phyloP scores from a whole-genome alignment of 805 yeast genomes.

The Wickerhamiella qilinensis region DNA sequence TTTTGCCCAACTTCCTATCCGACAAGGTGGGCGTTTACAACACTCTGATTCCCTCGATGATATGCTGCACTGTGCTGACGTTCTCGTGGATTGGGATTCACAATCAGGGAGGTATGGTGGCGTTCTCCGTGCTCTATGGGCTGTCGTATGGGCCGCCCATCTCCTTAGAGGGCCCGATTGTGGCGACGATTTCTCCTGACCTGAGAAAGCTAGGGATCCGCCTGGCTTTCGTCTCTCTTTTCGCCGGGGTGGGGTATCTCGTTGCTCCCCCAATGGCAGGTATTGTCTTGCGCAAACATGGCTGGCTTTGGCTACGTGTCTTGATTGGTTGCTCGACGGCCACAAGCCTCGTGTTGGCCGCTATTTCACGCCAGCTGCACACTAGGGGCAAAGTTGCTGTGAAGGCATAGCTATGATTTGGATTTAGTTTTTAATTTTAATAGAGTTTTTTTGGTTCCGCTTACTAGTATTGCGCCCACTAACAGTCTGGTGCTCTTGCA shows the following conservation, averaged over 20 bases:
- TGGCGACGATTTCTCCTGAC: slow-evolving; percentile 18
- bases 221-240: slow-evolving; percentile 47
- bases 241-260: slow-evolving; percentile 34
- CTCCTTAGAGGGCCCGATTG: slow-evolving; percentile 20
- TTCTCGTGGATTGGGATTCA: background rate
- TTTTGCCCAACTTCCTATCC: slow-evolving; percentile 31
- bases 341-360: background rate
- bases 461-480: no score
- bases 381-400: background rate
- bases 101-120: slow-evolving; percentile 30
- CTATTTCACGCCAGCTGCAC: background rate
- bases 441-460: no score
- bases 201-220: slow-evolving; percentile 17
- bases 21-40: slow-evolving; percentile 34
- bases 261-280: slow-evolving; percentile 22
- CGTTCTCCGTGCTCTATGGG: slow-evolving; percentile 29
- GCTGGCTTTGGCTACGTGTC: slow-evolving; percentile 13
- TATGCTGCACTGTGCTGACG: background rate
- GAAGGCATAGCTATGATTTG: background rate
- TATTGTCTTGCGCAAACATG: slow-evolving; percentile 11
- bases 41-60: slow-evolving; percentile 12
- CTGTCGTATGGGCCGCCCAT: slow-evolving; percentile 32
- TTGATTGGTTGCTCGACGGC: background rate
- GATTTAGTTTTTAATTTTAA: no score
- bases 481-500: no score